These are phyloP conservation scores for Geotrichum aggregatum DNA, from an alignment of 1,139 yeast species.

Conservation along the genomic window DNA sequence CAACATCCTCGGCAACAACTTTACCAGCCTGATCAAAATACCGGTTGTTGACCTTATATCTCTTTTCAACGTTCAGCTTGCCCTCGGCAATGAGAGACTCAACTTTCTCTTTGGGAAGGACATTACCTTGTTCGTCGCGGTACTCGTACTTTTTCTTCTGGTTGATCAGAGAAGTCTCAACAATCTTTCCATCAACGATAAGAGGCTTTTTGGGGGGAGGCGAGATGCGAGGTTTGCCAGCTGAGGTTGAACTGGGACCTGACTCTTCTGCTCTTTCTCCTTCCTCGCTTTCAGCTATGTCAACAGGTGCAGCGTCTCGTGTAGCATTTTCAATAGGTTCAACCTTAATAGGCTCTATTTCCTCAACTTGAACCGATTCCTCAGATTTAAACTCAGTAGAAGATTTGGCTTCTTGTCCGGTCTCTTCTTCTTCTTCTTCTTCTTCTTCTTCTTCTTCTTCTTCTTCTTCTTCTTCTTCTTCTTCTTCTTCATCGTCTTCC, in stretches of 20 bases:
- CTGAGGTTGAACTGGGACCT: slow-evolving; percentile 13
- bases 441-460: slow-evolving; percentile 25
- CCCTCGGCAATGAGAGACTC: slow-evolving; percentile 29
- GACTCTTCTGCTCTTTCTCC: slow-evolving; percentile 14
- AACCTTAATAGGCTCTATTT: not conserved
- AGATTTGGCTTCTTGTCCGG: slow-evolving; percentile 18
- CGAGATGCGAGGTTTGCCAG: slow-evolving; percentile 12
- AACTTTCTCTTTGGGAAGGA: slow-evolving; percentile 33
- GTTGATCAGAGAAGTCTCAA: slow-evolving; percentile 10
- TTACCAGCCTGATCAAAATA: slow-evolving; percentile 23
- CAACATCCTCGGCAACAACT: slow-evolving; percentile 16
- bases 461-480: slow-evolving; percentile 35
- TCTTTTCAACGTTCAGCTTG: slow-evolving; percentile 25
- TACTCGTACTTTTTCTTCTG: slow-evolving; percentile 28
- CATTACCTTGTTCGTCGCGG: slow-evolving; percentile 37
- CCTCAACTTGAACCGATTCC: slow-evolving; percentile 13
- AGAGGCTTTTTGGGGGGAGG: slow-evolving; percentile 16
- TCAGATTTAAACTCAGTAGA: slow-evolving; percentile 7
- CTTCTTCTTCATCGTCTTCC: slow-evolving; percentile 24
- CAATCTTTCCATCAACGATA: slow-evolving; percentile 6
- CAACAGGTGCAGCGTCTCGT: slow-evolving; percentile 15
- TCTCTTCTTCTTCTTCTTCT: slow-evolving; percentile 23
- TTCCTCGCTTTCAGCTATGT: slow-evolving; percentile 13
- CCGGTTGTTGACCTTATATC: slow-evolving; percentile 15
- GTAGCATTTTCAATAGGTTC: slow-evolving; percentile 9